Evolutionary conservation across 2,329 filamentous ascomycete genomes (phyloP).

Genomic region (Parastagonospora avenae): DNA sequence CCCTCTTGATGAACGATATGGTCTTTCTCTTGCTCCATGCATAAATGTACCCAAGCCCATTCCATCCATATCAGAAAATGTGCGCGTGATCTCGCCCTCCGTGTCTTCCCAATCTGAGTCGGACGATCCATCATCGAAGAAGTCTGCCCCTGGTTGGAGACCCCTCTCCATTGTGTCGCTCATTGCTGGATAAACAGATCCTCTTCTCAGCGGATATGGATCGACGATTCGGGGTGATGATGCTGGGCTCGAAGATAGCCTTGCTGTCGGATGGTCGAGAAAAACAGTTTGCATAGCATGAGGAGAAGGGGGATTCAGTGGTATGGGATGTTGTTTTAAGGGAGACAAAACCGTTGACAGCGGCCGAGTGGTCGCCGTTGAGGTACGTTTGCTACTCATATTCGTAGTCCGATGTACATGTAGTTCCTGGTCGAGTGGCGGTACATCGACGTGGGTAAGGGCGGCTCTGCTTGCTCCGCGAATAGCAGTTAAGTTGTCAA

Average conservation of each 20-base stretch:
- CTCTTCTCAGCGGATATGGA: slow-evolving; percentile 20
- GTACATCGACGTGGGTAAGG: neutral
- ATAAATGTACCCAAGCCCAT: slow-evolving; percentile 8
- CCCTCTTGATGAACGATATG: slow-evolving; percentile 6
- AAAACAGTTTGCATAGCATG: slow-evolving; percentile 27
- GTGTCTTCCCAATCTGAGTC: slow-evolving; percentile 32
- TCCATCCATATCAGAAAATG: slow-evolving; percentile 7
- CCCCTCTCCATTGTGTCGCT: slow-evolving; percentile 29
- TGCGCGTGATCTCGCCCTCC: slow-evolving; percentile 21
- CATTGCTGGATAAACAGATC: slow-evolving; percentile 29
- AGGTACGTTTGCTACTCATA: slow-evolving; percentile 7
- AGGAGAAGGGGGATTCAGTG: slow-evolving; percentile 12
- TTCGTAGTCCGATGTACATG: neutral
- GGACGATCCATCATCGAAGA: slow-evolving; percentile 35
- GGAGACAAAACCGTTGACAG: slow-evolving; percentile 7
- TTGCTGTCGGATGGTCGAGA: slow-evolving; percentile 29
- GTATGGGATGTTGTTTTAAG: slow-evolving; percentile 15
- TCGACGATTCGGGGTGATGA: slow-evolving; percentile 36
- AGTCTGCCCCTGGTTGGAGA: slow-evolving; percentile 25
- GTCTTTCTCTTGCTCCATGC: neutral
- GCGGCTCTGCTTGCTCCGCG: neutral
- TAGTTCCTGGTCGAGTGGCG: neutral
- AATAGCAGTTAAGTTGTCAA: neutral
- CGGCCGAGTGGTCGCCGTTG: neutral
- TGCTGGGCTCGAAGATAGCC: slow-evolving; percentile 35